Evolutionary conservation across 441 rosid species (phyloP), one percentile per base, ranked within the genome.

Genomic region (Euphorbia schlechtendalii): DNA sequence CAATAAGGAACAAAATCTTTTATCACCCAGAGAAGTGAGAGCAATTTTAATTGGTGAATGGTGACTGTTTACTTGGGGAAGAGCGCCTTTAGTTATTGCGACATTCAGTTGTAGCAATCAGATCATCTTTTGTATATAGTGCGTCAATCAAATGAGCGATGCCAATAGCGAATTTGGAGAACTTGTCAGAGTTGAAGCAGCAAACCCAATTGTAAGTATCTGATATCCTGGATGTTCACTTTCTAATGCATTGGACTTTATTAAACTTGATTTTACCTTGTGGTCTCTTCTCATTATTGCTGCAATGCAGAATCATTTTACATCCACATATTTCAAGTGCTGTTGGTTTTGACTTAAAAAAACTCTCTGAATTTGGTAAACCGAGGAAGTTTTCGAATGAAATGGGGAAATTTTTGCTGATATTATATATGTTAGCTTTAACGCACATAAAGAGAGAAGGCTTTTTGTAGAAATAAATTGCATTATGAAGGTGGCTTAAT

Each of bases 111-210:
- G 4, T 18, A 51, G 55, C 24, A 17, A 51, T 51, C 25, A 51
- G 24, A 18, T 51, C 24, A 51, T 51, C 22, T 20, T 51, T 18
- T 51, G 22, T 24, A 2, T 9, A n/a, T 51, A 18, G 55, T 17
- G 52, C 52, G 52, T n/a, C 34, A 32, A 32, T 32, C 34, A 32
- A 32, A 32, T 17, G 18, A 48, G 52, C 2, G 52, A 48, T 48
- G 21, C 21, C 52, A 48, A n/a, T 48, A 48, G n/a, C 52, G n/a
- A 48, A 48, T 48, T 15, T 48, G 52, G 52, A 48, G 52, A 48
- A 4, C 5, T 3, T 48, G 17, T 17, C 20, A 15, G 18, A 46
- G 51, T 15, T 17, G 52, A 4, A n/a, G 21, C n/a, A 15, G 5
- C 5, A 13, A 15, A 15, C 12, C 49, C 14, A 15, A 45, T 11